Base-by-base conservation (phyloP, 345 rosid genomes). In the Erucastrum elatum region DNA sequence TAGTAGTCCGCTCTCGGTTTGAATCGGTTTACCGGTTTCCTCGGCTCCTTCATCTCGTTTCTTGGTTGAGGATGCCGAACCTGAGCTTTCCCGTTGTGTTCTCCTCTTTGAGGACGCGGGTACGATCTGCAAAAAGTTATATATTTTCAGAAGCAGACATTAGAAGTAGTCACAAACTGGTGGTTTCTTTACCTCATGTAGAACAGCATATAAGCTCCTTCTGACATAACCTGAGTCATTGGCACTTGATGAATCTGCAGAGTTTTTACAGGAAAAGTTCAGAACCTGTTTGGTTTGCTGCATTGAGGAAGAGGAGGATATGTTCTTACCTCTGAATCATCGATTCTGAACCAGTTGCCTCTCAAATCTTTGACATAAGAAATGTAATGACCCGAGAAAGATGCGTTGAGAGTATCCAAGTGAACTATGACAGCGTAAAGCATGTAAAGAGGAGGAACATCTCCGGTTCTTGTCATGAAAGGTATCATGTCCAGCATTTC, bases 171-270 rank as follows among this genome's bases (percentile, higher is more conserved):
- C 11, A 2, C 39, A 66, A 49, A 5, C 12, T 0, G 33, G 62
- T 63, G 21, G 3, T 55, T 53, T 9, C 26, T 64, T 76, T 87
- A 90, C 97, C 97, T 90, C 82, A 68, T 90, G 86, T 92, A 92
- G 82, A 92, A 92, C 83, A 92, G 80, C 73, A 92, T 92, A 71
- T 92, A 92, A 66, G 95, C 97, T 77, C 92, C 97, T 84, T 92
- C 97, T 8, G 93, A 92, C 97, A 92, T 92, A 82, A 92, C 97
- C 78, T 89, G 94, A 84, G 88, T 85, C 85, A 85, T 85, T 56
- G 90, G 82, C 74, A 92, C 97, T 33, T 81, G 88, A 83, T 77
- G 88, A 72, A 90, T 89, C 97, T 92, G 87, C 68, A 59, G 46
- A 72, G 68, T 34, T 77, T 75, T n/a, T 13, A 77, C 3, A 49